Evolutionary conservation across 805 yeast genomes (phyloP), one percentile per base, ranked within the genome.

Genomic region (Yarrowia hollandica): DNA sequence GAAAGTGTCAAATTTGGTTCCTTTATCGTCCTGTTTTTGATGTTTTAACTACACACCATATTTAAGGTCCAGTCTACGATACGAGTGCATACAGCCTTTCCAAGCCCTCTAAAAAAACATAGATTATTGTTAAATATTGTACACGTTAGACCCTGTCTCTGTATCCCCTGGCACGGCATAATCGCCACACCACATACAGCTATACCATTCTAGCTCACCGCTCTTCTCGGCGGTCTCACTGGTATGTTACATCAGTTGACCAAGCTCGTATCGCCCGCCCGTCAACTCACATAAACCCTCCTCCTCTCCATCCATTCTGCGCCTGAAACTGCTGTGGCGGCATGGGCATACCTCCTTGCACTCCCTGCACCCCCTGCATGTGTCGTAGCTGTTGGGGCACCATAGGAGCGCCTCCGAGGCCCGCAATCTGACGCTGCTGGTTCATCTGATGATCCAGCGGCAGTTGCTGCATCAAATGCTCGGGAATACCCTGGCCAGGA

Each of bases 371-470:
- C n/a, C n/a, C n/a, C 35, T 26, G 48, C 54, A 44, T 19, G n/a
- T 44, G 35, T 30, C 54, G 54, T 5, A 44, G 14, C n/a, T 44
- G 52, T 21, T 44, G 54, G 6, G 54, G 54, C 22, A 44, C 37
- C 50, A 42, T 41, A 5, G 48, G 48, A 10, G 48, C 30, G 4
- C 35, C 52, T 1, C 35, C 35, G 25, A 58, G 12, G 23, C 50
- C 46, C 23, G 50, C 39, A 46, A 62, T 65, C 62, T 64, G 69
- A n/a, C 60, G 60, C 37, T 61, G 61, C 37, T 67, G 71, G 25
- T 69, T 66, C 25, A 52, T n/a, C 42, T 46, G 60, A 22, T 46
- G 60, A 28, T 59, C 60, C 34, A 46, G 19, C 7, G 33, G 60
- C 48, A 46, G 28, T 22, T 42, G 37, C 31, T 54, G 62, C 42